Evolutionary conservation across 305 asterid genomes (phyloP), one percentile per base, ranked within the genome.

Genomic region (Solanum hybrid): DNA sequence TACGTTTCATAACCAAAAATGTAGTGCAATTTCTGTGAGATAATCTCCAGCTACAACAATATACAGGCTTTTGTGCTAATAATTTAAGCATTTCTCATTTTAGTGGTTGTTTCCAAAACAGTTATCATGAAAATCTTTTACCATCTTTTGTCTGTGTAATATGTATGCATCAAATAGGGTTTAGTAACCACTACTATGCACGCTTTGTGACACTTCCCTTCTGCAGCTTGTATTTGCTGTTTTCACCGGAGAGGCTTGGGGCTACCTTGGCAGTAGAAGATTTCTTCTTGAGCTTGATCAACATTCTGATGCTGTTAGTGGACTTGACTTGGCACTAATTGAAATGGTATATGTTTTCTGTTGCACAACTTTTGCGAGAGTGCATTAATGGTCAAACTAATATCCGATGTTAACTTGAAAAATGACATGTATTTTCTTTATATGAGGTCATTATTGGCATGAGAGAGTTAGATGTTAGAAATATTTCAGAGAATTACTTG

Each of bases 201-300:
- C 66, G 40, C 37, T 51, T 75, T 88, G 56, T 84, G 77, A 69
- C 31, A 37, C 76, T 90, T 84, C 79, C 90, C 87, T 93, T 85
- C 90, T 88, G 91, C 97, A 97, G 99, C 97, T 97, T 91, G 98
- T 96, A 84, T 97, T 96, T 95, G 92, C 94, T 91, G 96, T 95
- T 92, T 92, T 97, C 94, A 97, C 99, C 76, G 99, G 99, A 89
- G 99, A 97, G 93, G 92, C 98, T 87, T 97, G 99, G 99, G 99
- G 99, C 85, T 96, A 96, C 92, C 95, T 97, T 86, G 99, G 99
- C 42, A 97, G 99, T 95, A 93, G 97, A 87, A 95, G 99, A 94
- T 92, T 97, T 88, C 93, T 97, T 92, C 92, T 93, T 73, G 99
- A 96, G 92, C 93, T 94, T 88, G 98, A 97, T 90, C 95, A 91